These are phyloP conservation scores for Metarhizium album DNA, from an alignment of 2,329 filamentous ascomycete genomes.

Conservation along the genomic window DNA sequence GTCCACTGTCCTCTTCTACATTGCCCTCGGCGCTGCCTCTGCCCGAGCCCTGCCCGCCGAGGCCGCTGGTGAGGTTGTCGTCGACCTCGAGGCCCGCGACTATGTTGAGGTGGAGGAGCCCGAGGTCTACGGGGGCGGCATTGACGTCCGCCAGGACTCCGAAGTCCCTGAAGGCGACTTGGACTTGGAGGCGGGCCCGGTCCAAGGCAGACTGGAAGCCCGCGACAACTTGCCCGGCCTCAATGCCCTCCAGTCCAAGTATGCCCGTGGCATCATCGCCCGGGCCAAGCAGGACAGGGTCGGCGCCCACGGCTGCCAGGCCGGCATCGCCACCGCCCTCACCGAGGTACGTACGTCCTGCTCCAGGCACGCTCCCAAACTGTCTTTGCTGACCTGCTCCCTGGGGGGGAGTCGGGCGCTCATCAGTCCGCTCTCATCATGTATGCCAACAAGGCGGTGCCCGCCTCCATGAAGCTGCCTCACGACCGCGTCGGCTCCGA, in stretches of 20 bases:
- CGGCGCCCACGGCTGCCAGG: slow-evolving; percentile 12
- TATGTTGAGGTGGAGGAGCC: too few species aligned
- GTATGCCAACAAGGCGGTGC: slow-evolving; percentile 12
- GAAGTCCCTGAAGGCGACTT: too few species aligned
- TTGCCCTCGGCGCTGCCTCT: neutral
- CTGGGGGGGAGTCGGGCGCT: neutral
- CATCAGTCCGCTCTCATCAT: slow-evolving; percentile 12
- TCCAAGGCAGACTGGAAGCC: neutral
- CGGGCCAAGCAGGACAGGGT: slow-evolving; percentile 9
- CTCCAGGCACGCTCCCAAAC: neutral
- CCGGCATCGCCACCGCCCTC: slow-evolving; percentile 12
- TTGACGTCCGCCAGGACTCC: too few species aligned
- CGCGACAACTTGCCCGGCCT: neutral
- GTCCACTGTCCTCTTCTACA: neutral
- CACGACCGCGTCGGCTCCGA: slow-evolving; percentile 14
- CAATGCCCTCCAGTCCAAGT: too few species aligned
- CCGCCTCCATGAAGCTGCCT: slow-evolving; percentile 9
- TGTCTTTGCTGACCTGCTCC: neutral
- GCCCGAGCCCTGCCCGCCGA: neutral
- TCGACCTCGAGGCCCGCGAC: neutral
- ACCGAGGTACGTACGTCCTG: slow-evolving; percentile 9
- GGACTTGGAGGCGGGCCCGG: neutral
- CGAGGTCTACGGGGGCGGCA: too few species aligned
- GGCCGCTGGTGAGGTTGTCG: slow-evolving; percentile 1
- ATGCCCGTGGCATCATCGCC: slow-evolving; percentile 10